Base-by-base conservation (phyloP, 768 basidiomycete species). In the Tricholoma hemisulphureum region DNA sequence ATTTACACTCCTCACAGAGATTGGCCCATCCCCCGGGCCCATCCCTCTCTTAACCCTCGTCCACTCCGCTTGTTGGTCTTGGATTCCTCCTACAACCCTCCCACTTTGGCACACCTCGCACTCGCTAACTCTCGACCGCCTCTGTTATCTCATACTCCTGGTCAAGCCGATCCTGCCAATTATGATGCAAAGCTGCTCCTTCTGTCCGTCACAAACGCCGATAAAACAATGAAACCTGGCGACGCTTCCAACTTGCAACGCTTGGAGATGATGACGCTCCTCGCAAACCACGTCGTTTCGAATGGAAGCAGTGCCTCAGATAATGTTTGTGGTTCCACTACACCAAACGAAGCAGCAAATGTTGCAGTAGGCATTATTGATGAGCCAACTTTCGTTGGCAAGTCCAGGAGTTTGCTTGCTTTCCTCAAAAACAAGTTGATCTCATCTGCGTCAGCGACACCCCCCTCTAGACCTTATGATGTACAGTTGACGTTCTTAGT, bases 81-180 rank as follows among this genome's bases (percentile, higher is more conserved):
- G 35, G 95, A 97, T 65, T 88, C 93, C 1, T 95, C 93, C 1
- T 98, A 92, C 75, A 96, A 98, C 66, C 95, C 95, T 3, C 95
- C 95, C 1, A 94, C 92, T 2, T 69, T 81, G 21, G 92, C 95
- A 0, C 95, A 98, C 70, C 78, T 88, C 53, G 87, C 89, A 2
- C 84, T 98, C 48, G 85, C 85, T 24, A 83, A 81, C 57, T 73
- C 80, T 54, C 63, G 69, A 32, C 66, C 68, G 13, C 75, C 69
- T 1, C 52, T 13, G n/a, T 63, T 55, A 14, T 9, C 39, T 29
- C 18, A 20, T 4, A 26, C 13, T 18, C 20, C 10, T 14, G 14
- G 55, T 20, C 28, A 23, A 35, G 58, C 60, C 16, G 31, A 57
- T 16, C 20, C 52, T 32, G 16, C 56, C 23, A 76, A 80, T 43